phyloP scores from a whole-genome alignment of 345 rosid genomes.

The Linum usitatissimum region DNA sequence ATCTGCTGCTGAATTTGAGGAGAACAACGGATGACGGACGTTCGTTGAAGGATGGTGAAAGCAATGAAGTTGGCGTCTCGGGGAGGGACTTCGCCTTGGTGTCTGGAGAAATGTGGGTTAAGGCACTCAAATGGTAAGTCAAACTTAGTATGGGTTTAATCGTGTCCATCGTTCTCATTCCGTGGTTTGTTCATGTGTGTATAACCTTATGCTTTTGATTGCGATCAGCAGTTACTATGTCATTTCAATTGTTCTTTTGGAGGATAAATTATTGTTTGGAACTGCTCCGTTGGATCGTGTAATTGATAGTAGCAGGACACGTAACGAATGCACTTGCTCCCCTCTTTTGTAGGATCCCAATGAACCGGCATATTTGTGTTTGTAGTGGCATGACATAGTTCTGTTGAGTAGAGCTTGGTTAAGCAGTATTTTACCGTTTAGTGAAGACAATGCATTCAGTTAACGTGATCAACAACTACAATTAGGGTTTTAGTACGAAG shows the following conservation, averaged over 20 bases:
- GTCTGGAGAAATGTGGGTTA: conserved; percentile 87
- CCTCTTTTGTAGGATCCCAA: background rate
- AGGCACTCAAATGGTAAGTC: conserved; percentile 79
- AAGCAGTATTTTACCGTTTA: background rate
- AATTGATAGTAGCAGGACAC: background rate
- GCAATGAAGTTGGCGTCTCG: conserved; percentile 66
- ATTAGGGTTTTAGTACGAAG: background rate
- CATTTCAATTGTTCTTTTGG: background rate
- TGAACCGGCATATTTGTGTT: background rate
- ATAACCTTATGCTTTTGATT: background rate
- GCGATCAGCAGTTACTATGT: background rate
- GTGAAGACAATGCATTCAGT: background rate
- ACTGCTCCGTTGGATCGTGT: background rate
- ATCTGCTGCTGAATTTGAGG: conserved; percentile 62
- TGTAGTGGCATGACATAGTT: background rate
- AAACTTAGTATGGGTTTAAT: too few relatives aligned
- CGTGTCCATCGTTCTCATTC: background rate
- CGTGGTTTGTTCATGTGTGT: background rate
- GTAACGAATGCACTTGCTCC: background rate
- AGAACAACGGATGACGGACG: conserved; percentile 46
- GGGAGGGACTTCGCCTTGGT: conserved; percentile 93
- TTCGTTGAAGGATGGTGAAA: conserved; percentile 37
- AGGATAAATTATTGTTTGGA: background rate
- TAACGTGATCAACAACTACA: background rate
- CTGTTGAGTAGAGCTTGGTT: background rate